Conservation (phyloP, 768 basidiomycete species). For the Boletales sp. region DNA sequence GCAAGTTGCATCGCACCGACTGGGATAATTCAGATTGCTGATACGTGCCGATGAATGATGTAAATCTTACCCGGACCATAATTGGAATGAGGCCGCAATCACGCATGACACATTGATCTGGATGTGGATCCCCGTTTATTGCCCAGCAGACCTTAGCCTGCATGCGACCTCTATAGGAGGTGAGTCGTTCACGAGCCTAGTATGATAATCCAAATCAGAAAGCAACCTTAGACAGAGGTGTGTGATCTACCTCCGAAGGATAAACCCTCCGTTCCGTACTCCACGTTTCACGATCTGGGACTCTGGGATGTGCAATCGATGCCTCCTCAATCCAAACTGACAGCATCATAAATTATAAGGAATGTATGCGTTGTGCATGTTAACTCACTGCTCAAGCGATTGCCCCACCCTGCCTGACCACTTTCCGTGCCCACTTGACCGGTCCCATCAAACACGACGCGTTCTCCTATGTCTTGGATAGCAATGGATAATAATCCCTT, state of each 20-base stretch:
- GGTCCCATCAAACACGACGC: slow-evolving; percentile 88
- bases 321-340: slow-evolving; percentile 93
- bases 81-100: slow-evolving; percentile 94
- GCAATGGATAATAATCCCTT: slow-evolving; percentile 75
- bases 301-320: slow-evolving; percentile 79
- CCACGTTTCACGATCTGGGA: slow-evolving; percentile 75
- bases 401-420: slow-evolving; percentile 65
- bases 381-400: slow-evolving; percentile 76
- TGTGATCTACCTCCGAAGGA: slow-evolving; percentile 72
- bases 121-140: slow-evolving; percentile 60
- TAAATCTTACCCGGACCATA: slow-evolving; percentile 84
- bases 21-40: slow-evolving; percentile 27
- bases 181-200: slow-evolving; percentile 88
- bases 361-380: slow-evolving; percentile 3
- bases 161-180: slow-evolving; percentile 91
- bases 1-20: slow-evolving; percentile 93
- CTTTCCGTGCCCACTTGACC: slow-evolving; percentile 50
- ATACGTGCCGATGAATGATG: not conserved
- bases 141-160: slow-evolving; percentile 83
- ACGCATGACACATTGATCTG: slow-evolving; percentile 60
- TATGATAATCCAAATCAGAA: slow-evolving; percentile 6
- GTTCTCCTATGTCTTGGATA: slow-evolving; percentile 80
- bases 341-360: slow-evolving; percentile 4
- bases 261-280: slow-evolving; percentile 76
- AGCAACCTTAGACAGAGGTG: not conserved